Evolutionary conservation across 1,284 basidiomycete genomes (phyloP).

Genomic region (Fomitiporia mediterranea): DNA sequence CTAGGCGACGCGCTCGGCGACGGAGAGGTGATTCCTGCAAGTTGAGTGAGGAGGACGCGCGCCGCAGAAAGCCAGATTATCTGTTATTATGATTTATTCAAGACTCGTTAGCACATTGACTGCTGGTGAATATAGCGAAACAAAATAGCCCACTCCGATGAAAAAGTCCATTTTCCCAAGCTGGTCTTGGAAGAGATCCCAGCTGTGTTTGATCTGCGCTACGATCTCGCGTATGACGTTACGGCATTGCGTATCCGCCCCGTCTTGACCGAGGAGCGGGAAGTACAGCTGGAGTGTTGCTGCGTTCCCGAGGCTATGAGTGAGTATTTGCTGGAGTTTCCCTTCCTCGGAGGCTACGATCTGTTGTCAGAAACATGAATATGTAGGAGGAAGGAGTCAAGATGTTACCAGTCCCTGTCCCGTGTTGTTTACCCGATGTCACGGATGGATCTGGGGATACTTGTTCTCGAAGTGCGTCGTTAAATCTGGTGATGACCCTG

Average conservation of each 20-base stretch:
- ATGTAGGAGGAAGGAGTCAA: background rate
- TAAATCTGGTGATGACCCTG: background rate
- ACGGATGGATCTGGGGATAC: background rate
- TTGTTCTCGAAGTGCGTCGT: background rate
- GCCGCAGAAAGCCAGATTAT: constrained; percentile 10
- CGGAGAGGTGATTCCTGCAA: background rate
- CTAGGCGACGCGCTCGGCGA: background rate
- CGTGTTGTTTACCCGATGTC: background rate
- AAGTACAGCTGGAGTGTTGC: constrained; percentile 12
- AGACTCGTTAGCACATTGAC: background rate
- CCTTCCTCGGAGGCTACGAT: background rate
- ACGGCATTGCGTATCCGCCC: background rate
- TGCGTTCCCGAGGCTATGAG: constrained; percentile 11
- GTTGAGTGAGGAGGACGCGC: constrained; percentile 4
- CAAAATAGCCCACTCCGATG: constrained; percentile 1
- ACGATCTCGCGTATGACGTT: constrained; percentile 11
- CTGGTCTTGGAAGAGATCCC: background rate
- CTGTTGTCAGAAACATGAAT: background rate
- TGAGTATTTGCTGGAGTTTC: background rate
- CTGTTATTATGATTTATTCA: background rate
- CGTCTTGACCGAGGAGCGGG: background rate
- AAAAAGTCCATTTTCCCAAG: constrained; percentile 6
- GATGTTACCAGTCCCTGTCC: background rate
- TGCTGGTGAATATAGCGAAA: no score
- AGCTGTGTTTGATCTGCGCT: background rate